Percentiles rank a stretch among this genome's conserved stretches.
phyloP scores from a whole-genome alignment of 345 rosid genomes.

The Syzygium oleosum region DNA sequence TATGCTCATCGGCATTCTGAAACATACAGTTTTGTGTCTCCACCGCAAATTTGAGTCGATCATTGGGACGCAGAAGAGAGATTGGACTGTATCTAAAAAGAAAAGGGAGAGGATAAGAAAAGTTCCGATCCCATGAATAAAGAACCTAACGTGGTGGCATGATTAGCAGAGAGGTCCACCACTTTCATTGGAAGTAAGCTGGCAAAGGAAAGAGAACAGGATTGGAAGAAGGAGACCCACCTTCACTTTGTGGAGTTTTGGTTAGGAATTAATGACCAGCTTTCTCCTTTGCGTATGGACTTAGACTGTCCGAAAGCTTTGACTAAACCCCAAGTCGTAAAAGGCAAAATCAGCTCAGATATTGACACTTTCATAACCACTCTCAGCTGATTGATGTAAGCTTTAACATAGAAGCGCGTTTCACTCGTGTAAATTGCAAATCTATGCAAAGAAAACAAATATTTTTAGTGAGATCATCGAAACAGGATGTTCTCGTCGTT shows the following conservation, averaged over 20 bases:
- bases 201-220: background rate
- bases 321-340: background rate
- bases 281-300: background rate
- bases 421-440: background rate
- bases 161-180: conserved; percentile 5
- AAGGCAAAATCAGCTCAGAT: background rate
- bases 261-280: background rate
- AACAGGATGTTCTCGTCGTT: background rate
- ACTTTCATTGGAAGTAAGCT: background rate
- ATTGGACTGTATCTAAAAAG: background rate
- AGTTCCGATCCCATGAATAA: background rate
- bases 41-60: background rate
- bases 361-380: background rate
- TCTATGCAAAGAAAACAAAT: background rate
- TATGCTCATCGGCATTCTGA: background rate
- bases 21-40: background rate
- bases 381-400: background rate
- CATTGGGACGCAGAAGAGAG: background rate
- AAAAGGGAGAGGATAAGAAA: background rate
- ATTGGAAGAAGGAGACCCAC: background rate
- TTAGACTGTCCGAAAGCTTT: background rate
- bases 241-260: background rate
- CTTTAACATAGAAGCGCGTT: background rate
- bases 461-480: background rate
- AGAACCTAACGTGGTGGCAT: conserved; percentile 9